Evolutionary conservation across 768 basidiomycete species (phyloP), one percentile per base, ranked within the genome.

Genomic region (Kwoniella newhampshirensis): DNA sequence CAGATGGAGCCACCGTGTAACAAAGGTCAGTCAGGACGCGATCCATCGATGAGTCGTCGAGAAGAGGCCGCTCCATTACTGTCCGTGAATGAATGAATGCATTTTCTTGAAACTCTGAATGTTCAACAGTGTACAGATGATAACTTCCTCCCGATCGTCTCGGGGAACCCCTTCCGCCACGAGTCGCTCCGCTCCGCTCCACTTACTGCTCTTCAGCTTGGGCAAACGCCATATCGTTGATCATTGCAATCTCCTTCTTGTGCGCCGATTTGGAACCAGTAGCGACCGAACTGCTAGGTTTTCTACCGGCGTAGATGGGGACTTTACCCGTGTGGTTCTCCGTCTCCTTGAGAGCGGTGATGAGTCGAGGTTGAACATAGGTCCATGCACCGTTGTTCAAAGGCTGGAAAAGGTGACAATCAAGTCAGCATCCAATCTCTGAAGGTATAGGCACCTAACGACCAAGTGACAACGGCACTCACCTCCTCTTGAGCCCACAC

Each of bases 371-470:
- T 23, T 89, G 92, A 57, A 96, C 85, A 72, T 99, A 96, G 39
- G 87, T 89, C 96, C 96, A 99, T 1, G 91, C 86, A 64, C 96
- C 96, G 70, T 91, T 92, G 81, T 99, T 99, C 65, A 98, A 79
- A 15, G 96, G 94, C 77, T 97, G 71, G 47, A 67, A 36, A 50
- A 13, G 63, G 48, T 18, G n/a, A n/a, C n/a, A n/a, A n/a, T n/a
- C n/a, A n/a, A n/a, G 11, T 23, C 26, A 47, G 11, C 21, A 11
- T 12, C n/a, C n/a, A n/a, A 43, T 15, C 20, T 21, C 9, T n/a
- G n/a, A n/a, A n/a, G n/a, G n/a, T n/a, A n/a, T n/a, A n/a, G n/a
- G n/a, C n/a, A n/a, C 11, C 18, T 53, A 20, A 28, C 3, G 23
- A 15, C 36, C 21, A 36, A 18, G 15, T 39, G 4, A 20, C 17